Evolutionary conservation across 2,329 filamentous ascomycete genomes (phyloP).

Genomic region (Cytospora piceicola): DNA sequence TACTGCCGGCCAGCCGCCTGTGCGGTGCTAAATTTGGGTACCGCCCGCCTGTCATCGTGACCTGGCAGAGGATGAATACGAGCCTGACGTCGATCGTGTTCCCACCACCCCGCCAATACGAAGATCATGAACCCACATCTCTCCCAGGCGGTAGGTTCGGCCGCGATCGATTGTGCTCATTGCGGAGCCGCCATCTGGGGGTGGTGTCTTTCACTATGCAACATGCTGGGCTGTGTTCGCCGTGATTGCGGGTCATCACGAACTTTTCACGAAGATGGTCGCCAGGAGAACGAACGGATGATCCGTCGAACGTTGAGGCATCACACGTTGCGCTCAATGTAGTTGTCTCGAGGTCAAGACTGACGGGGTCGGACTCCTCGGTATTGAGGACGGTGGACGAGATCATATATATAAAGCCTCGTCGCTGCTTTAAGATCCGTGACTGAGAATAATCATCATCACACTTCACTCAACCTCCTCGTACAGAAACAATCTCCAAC

Average conservation of each 20-base stretch:
- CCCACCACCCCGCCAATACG: constrained; percentile 13
- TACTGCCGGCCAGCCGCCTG: constrained; percentile 7
- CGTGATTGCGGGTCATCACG: background rate
- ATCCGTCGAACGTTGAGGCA: constrained; percentile 10
- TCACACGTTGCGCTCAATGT: constrained; percentile 23
- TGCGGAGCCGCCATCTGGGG: background rate
- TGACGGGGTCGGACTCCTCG: background rate
- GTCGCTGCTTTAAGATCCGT: background rate
- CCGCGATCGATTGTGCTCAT: constrained; percentile 9
- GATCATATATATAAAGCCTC: constrained; percentile 17
- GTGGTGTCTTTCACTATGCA: background rate
- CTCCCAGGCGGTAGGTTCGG: background rate
- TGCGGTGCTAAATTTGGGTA: constrained; percentile 2
- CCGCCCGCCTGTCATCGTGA: constrained; percentile 12
- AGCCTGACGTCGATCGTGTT: constrained; percentile 26
- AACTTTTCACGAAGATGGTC: constrained; percentile 15
- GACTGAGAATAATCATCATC: constrained; percentile 11
- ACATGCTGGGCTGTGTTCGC: background rate
- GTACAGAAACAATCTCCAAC: background rate
- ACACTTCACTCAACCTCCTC: constrained; percentile 1
- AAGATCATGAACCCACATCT: constrained; percentile 16
- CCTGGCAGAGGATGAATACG: constrained; percentile 26
- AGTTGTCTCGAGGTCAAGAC: background rate
- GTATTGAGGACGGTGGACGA: background rate
- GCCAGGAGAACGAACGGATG: constrained; percentile 14